Conservation (phyloP, 192 early-diverging fungal genomes). For the Chytriomyces confervae region DNA sequence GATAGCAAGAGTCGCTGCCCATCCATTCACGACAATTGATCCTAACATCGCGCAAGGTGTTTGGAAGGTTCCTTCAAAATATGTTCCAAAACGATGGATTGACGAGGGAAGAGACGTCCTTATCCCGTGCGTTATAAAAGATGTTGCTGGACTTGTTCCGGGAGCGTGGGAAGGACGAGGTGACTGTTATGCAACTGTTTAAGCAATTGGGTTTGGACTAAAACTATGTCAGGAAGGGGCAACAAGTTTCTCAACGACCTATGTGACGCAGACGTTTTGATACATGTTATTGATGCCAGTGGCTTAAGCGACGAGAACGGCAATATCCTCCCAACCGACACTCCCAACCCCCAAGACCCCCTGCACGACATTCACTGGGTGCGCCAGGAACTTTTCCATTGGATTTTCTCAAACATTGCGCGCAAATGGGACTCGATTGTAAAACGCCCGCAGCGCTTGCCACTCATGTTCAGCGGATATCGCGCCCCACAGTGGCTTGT, state of each 20-base stretch:
- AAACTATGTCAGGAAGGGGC: slow-evolving; percentile 15
- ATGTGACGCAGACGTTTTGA: slow-evolving; percentile 38
- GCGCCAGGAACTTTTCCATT: slow-evolving; percentile 28
- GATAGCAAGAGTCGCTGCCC: slow-evolving; percentile 26
- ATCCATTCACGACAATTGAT: slow-evolving; percentile 45
- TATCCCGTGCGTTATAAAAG: slow-evolving; percentile 37
- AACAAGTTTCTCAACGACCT: slow-evolving; percentile 41
- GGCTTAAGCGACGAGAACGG: slow-evolving; percentile 33
- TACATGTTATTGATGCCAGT: slow-evolving; percentile 35
- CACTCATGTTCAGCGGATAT: slow-evolving; percentile 37
- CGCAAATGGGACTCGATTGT: slow-evolving; percentile 36
- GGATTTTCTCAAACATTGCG: slow-evolving; percentile 35
- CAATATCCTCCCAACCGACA: slow-evolving; percentile 24
- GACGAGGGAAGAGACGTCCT: slow-evolving; percentile 25
- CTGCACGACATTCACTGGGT: slow-evolving; percentile 41
- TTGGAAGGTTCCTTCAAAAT: slow-evolving; percentile 19
- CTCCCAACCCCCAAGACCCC: slow-evolving; percentile 30
- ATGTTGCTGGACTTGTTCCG: slow-evolving; percentile 41
- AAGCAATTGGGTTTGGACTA: not conserved
- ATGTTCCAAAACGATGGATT: slow-evolving; percentile 28
- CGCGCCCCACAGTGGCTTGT: slow-evolving; percentile 37
- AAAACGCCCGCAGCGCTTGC: slow-evolving; percentile 19
- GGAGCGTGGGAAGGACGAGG: slow-evolving; percentile 41
- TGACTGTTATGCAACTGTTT: not conserved
- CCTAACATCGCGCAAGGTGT: slow-evolving; percentile 30